Evolutionary conservation across 371 early-diverging fungal genomes (phyloP), one percentile per base, ranked within the genome.

Genomic region (Apophysomyces trapeziformis): DNA sequence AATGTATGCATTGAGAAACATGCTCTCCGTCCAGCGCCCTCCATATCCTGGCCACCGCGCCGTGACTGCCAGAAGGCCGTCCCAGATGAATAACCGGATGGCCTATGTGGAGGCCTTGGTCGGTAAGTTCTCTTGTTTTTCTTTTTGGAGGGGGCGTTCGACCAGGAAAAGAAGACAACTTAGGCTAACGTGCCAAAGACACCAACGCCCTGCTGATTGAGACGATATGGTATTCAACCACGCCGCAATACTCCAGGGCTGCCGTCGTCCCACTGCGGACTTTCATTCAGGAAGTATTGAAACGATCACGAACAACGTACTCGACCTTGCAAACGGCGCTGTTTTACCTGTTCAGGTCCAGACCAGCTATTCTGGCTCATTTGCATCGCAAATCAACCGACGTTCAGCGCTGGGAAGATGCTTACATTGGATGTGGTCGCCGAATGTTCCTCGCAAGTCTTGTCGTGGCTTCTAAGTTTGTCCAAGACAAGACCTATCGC

Each of bases 361-460:
- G 76, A 56, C 66, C 79, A 8, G 67, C 68, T 3, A 74, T 82
- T 54, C 14, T 73, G 11, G 60, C 65, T 14, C 72, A 77, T 18
- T 32, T 75, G 13, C 68, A 72, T 46, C 41, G 18, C 38, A 44
- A 39, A 11, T 26, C 14, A 35, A 9, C 38, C 3, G 46, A 54
- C 5, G 50, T 64, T 46, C 39, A 57, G 60, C 58, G 61, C 50
- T 72, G 72, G 66, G 68, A 72, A 39, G 71, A 75, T 21, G 76
- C 76, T 9, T 81, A 78, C 47, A 72, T 81, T 54, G 74, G 69
- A 35, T 92, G 93, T 64, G 91, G 92, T 6, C 82, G 92, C 41
- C 88, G 93, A 57, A 91, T 93, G 91, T 93, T 91, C 75, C 74
- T 92, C 36, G 92, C 91, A 4, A 90, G 92, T 7, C 69, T 93